Percentiles rank a stretch among this genome's conserved stretches.
Conservation (phyloP, 306 rosid species). For the Ziziphus jujuba region DNA sequence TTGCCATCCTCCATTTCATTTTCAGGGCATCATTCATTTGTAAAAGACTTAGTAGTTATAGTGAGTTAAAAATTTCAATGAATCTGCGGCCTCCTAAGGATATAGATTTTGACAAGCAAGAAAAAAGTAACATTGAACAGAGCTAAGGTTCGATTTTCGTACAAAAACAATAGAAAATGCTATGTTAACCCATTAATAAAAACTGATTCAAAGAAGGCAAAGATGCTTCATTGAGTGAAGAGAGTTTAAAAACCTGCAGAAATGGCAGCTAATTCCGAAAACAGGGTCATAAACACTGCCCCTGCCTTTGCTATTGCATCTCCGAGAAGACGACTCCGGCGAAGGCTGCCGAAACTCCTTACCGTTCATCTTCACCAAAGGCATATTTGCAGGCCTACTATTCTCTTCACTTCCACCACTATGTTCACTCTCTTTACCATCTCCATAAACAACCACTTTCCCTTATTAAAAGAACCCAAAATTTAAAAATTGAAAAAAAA, state of each 20-base stretch:
- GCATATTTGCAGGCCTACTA: conserved; percentile 59
- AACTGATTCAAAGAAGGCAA: too few relatives aligned
- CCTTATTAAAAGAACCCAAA: background rate
- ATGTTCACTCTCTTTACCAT: conserved; percentile 15
- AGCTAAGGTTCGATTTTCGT: too few relatives aligned
- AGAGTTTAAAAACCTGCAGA: conserved; percentile 55
- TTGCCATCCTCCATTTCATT: background rate
- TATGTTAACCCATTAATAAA: too few relatives aligned
- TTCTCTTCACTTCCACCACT: conserved; percentile 5
- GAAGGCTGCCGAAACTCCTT: conserved; percentile 33
- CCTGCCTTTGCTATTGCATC: conserved; percentile 65
- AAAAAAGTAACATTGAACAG: too few relatives aligned
- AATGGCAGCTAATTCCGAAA: conserved; percentile 72
- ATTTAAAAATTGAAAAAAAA: too few relatives aligned
- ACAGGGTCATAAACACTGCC: conserved; percentile 60
- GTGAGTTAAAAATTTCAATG: too few relatives aligned
- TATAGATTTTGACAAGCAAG: too few relatives aligned
- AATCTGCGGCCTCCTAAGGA: too few relatives aligned
- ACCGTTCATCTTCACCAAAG: conserved; percentile 31
- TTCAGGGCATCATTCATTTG: too few relatives aligned
- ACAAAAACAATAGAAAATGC: too few relatives aligned
- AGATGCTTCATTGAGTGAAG: background rate
- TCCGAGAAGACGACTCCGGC: conserved; percentile 38
- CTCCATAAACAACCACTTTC: background rate
- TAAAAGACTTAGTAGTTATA: too few relatives aligned